Conservation (phyloP, 805 yeast genomes). For the Saturnispora serradocipensis region DNA sequence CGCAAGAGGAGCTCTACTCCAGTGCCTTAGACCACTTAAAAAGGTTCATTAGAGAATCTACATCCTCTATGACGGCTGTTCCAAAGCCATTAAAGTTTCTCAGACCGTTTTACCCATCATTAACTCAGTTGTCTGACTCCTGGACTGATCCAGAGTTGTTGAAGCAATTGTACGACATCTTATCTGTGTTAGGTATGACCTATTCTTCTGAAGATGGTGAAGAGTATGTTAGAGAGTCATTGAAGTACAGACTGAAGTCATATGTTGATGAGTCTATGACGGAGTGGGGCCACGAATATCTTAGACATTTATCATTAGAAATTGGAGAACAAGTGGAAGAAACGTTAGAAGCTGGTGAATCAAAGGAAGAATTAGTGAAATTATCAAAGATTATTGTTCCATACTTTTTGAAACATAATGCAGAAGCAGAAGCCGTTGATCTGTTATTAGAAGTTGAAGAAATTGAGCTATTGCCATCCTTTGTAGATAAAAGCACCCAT, state of each 20-base stretch:
- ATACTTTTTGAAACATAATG: conserved; percentile 85
- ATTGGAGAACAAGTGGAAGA: conserved; percentile 81
- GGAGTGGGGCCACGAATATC: conserved; percentile 97
- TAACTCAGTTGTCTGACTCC: conserved; percentile 53
- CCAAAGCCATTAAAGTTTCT: conserved; percentile 96
- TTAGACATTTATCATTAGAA: conserved; percentile 91
- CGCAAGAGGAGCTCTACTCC: conserved; percentile 41
- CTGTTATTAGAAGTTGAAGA: conserved; percentile 81
- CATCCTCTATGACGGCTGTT: conserved; percentile 98
- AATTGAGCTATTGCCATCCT: conserved; percentile 72
- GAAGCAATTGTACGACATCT: conserved; percentile 68
- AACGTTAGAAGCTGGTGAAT: conserved; percentile 26
- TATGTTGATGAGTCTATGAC: conserved; percentile 43
- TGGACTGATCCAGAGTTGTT: conserved; percentile 43
- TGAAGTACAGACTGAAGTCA: conserved; percentile 62
- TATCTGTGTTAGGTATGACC: conserved; percentile 93
- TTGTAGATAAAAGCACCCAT: conserved; percentile 75
- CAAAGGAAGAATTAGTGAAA: conserved; percentile 35
- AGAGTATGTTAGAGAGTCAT: conserved; percentile 52
- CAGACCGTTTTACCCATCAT: conserved; percentile 72
- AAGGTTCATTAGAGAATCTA: conserved; percentile 75
- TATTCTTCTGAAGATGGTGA: conserved; percentile 63
- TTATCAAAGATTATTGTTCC: conserved; percentile 77
- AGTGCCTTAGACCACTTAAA: conserved; percentile 64
- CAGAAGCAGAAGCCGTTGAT: conserved; percentile 98